Evolutionary conservation across 177 flowering plant genomes (phyloP).

Genomic region (Tripterygium wilfordii): DNA sequence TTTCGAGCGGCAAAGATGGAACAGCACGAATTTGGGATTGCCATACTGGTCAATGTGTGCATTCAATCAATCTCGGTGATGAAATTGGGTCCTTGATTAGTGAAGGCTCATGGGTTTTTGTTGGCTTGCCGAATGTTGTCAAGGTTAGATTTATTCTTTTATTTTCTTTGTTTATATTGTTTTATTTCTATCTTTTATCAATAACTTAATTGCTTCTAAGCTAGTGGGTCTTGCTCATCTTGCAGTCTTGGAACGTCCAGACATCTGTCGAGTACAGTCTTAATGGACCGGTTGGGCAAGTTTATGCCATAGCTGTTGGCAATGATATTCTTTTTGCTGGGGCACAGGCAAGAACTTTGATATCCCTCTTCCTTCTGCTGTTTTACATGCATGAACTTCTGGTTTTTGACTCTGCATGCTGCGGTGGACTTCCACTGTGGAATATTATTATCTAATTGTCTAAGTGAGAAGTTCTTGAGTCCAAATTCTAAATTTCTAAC

Average conservation of each 20-base stretch:
- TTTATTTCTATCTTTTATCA: not conserved
- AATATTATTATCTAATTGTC: too few relatives aligned
- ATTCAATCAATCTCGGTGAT: not conserved
- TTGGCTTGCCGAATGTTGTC: not conserved
- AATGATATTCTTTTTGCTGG: constrained; percentile 19
- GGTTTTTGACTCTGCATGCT: not conserved
- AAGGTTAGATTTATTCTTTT: not conserved
- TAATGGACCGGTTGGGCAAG: constrained; percentile 1
- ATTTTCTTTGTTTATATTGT: not conserved
- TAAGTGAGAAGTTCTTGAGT: too few relatives aligned
- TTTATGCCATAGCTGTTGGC: constrained; percentile 8
- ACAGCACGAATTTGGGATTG: not conserved
- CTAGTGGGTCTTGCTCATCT: not conserved
- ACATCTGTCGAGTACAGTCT: not conserved
- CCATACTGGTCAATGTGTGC: not conserved
- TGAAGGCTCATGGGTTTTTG: constrained; percentile 4
- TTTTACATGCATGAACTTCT: not conserved
- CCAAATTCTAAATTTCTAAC: too few relatives aligned
- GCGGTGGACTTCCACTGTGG: too few relatives aligned
- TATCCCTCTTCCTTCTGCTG: not conserved
- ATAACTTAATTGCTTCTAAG: not conserved
- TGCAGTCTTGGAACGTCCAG: not conserved
- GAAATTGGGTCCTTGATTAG: not conserved
- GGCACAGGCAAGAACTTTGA: constrained; percentile 7
- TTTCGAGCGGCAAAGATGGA: not conserved